Conservation (phyloP, 805 yeast species). For the Pichia ethanolica region DNA sequence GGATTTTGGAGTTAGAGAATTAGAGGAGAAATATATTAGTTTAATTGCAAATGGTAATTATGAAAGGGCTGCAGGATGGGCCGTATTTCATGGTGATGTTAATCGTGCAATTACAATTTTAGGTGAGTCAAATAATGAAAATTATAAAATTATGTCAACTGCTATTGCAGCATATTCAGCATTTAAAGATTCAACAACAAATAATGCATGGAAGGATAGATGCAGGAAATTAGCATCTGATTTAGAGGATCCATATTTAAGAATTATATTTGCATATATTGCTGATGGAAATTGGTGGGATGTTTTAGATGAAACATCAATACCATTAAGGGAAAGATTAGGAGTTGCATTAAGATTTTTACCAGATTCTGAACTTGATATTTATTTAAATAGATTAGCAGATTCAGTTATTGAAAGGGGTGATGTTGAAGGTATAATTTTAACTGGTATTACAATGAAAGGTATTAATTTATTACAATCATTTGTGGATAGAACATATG, state of each 20-base stretch:
- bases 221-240: conserved; percentile 86
- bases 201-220: conserved; percentile 87
- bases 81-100: conserved; percentile 88
- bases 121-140: conserved; percentile 62
- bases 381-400: conserved; percentile 63
- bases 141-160: conserved; percentile 74
- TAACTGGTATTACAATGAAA: conserved; percentile 86
- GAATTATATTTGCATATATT: conserved; percentile 89
- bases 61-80: conserved; percentile 97
- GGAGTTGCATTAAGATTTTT: conserved; percentile 87
- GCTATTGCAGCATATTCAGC: conserved; percentile 89
- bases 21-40: conserved; percentile 57
- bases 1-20: conserved; percentile 70
- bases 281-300: conserved; percentile 97
- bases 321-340: conserved; percentile 79
- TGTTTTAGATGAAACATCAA: conserved; percentile 79
- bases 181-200: conserved; percentile 47
- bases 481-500: conserved; percentile 82
- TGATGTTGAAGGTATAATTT: conserved; percentile 81
- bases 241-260: conserved; percentile 76
- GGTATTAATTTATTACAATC: conserved; percentile 78
- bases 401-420: conserved; percentile 68
- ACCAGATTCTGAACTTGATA: conserved; percentile 68
- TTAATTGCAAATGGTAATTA: conserved; percentile 52
- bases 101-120: conserved; percentile 73